phyloP scores from a whole-genome alignment of 768 basidiomycete species.

The Leccinellum luteum region DNA sequence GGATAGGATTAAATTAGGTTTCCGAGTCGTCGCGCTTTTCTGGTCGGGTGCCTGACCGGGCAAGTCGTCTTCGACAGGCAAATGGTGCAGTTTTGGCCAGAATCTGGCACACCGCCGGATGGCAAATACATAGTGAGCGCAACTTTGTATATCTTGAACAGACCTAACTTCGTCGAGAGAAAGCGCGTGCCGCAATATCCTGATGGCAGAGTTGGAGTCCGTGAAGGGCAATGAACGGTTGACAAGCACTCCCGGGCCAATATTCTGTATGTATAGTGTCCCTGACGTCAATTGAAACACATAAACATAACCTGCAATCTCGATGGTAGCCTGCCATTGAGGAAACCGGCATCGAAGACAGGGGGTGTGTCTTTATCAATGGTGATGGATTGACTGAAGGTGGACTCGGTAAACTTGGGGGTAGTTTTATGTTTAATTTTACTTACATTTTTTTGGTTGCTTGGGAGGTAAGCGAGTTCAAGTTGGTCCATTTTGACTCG shows the following conservation, averaged over 20 bases:
- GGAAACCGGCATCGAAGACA: no score
- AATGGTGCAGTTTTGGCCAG: constrained; percentile 62
- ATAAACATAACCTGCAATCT: background rate
- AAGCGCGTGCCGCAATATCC: constrained; percentile 73
- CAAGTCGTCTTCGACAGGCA: constrained; percentile 27
- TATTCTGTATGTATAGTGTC: constrained; percentile 79
- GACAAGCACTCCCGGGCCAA: constrained; percentile 65
- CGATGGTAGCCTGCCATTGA: no score
- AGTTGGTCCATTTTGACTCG: background rate
- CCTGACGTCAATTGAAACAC: constrained; percentile 37
- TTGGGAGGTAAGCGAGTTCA: background rate
- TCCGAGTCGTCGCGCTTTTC: background rate
- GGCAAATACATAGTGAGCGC: constrained; percentile 13
- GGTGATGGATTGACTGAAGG: background rate
- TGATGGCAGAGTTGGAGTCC: constrained; percentile 57
- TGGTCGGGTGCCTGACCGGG: constrained; percentile 17
- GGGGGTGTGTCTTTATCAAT: background rate
- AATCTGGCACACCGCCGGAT: constrained; percentile 64
- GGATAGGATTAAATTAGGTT: background rate
- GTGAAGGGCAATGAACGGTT: constrained; percentile 66
- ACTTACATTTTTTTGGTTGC: background rate
- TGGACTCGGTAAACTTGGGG: background rate
- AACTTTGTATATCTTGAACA: background rate
- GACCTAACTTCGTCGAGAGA: constrained; percentile 66
- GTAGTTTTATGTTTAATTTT: background rate